Evolutionary conservation across 345 rosid species (phyloP), one percentile per base, ranked within the genome.

Genomic region (Diplotaxis tenuifolia): DNA sequence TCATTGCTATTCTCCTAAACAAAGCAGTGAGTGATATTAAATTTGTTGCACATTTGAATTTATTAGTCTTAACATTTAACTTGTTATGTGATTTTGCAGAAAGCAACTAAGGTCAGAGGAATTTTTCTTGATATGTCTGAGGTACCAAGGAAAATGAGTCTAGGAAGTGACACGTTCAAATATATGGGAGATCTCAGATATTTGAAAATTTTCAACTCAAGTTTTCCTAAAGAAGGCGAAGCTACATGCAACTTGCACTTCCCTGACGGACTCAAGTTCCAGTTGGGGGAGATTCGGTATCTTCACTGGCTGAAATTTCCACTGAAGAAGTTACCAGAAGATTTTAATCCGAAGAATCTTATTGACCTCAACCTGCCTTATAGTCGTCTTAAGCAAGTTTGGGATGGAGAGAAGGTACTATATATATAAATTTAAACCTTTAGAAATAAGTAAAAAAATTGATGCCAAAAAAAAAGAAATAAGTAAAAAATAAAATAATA

Each of bases 301-400:
- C 57, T 82, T 12, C 18, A 62, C 5, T 76, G 81, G 84, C 21
- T 2, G 4, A 29, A 56, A 10, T 82, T 15, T 54, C 74, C 84
- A 3, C 6, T 12, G 1, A 58, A 65, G 10, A 63, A 58, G 6
- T 18, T 79, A 27, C 79, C 85, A 3, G 6, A 9, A 36, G 56
- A 22, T 3, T 76, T 74, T 32, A 5, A 49, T 6, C 72, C 73
- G 0, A 28, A 70, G 10, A 74, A 79, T 9, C 74, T 72, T 32
- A 56, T 79, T 7, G 74, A 69, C 22, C 75, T 79, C 40, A 55
- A 52, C n/a, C 34, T 82, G 18, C 57, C 38, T 6, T 4, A 40
- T 9, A 66, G 83, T 55, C 7, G 14, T 0, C 32, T 82, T 6
- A 34, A 79, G 67, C 52, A 76, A 55, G 11, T 82, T 2, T 82